These are phyloP conservation scores for Macadamia integrifolia DNA, from an alignment of 164 flowering plant species.

Conservation along the genomic window DNA sequence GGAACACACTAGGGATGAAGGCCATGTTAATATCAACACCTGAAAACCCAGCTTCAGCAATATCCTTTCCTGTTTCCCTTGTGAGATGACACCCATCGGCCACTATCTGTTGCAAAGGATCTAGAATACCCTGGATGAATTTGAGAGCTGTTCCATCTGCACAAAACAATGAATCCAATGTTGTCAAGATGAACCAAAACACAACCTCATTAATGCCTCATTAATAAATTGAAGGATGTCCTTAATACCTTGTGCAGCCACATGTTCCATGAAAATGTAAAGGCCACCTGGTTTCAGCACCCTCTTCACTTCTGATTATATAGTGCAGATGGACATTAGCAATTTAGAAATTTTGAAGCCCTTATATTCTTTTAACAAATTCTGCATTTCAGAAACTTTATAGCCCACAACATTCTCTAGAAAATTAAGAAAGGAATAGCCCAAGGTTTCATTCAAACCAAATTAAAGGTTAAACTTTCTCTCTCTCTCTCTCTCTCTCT, in stretches of 20 bases:
- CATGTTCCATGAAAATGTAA: constrained; percentile 81
- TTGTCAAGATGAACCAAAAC: not conserved
- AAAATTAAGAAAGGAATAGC: no score
- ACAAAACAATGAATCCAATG: not conserved
- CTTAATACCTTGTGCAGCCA: constrained; percentile 71
- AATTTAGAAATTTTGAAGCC: not conserved
- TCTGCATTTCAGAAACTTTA: no score
- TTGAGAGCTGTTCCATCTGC: constrained; percentile 69
- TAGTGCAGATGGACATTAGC: not conserved
- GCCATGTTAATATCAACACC: constrained; percentile 29
- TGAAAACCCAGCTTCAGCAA: constrained; percentile 68
- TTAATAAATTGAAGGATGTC: not conserved
- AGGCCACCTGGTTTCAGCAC: constrained; percentile 84
- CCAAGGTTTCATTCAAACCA: no score
- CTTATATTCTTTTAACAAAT: not conserved
- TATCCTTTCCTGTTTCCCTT: constrained; percentile 56
- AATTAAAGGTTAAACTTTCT: no score
- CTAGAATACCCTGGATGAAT: constrained; percentile 46
- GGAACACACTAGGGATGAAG: constrained; percentile 27
- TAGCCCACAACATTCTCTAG: no score
- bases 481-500: no score
- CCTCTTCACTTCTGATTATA: constrained; percentile 62
- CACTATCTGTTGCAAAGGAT: constrained; percentile 70
- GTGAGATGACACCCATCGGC: constrained; percentile 92
- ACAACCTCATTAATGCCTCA: not conserved